Evolutionary conservation across 139 green algal species (phyloP).

Genomic region (Micractinium conductrix): DNA sequence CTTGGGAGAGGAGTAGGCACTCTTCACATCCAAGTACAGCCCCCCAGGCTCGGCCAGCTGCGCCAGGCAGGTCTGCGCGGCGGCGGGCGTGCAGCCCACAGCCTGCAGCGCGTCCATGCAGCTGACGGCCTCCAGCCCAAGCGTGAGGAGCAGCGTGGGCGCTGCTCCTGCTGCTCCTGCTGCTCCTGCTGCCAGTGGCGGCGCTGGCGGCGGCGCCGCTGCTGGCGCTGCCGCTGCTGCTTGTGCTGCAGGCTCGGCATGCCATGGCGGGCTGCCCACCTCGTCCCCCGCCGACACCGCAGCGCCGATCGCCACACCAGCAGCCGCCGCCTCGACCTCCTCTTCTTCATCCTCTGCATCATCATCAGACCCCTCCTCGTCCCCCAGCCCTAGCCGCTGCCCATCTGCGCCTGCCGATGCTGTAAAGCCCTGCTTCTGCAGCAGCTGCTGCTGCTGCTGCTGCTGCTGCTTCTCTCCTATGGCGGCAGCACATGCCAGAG

Average conservation of each 20-base stretch:
- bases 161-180: background rate
- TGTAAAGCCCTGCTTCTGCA: background rate
- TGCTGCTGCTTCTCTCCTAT: background rate
- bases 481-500: background rate
- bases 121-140: slow-evolving; percentile 20
- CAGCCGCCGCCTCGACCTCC: too few relatives aligned
- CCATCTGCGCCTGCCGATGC: background rate
- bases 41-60: slow-evolving; percentile 60
- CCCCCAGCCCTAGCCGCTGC: background rate
- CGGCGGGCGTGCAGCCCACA: slow-evolving; percentile 6
- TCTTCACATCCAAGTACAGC: slow-evolving; percentile 69
- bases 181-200: background rate
- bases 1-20: slow-evolving; percentile 52
- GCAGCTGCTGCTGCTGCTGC: background rate
- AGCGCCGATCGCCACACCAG: too few relatives aligned
- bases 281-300: too few relatives aligned
- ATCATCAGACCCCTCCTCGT: too few relatives aligned
- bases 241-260: too few relatives aligned
- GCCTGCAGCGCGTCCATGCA: background rate
- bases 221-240: background rate
- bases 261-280: too few relatives aligned
- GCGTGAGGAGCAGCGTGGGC: background rate
- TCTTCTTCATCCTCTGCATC: too few relatives aligned
- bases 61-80: slow-evolving; percentile 52
- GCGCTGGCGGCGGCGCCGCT: background rate